phyloP scores from a whole-genome alignment of 2,329 filamentous ascomycete species.

The Calonectria naviculata region DNA sequence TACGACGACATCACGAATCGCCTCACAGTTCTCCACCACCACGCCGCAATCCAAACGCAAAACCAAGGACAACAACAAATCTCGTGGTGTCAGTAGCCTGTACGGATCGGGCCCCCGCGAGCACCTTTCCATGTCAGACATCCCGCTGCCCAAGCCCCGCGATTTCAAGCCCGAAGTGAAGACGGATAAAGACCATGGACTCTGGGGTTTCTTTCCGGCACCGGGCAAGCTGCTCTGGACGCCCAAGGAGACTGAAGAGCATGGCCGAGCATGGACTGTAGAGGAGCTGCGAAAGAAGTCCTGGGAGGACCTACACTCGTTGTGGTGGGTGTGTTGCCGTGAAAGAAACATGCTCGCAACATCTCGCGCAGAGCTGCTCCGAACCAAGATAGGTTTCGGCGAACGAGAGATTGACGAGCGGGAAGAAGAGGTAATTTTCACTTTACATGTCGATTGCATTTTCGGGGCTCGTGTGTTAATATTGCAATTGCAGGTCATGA shows the following conservation, averaged over 20 bases:
- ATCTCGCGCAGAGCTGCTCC: slow-evolving; percentile 73
- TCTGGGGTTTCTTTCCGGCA: slow-evolving; percentile 91
- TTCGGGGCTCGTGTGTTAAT: slow-evolving; percentile 2
- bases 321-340: slow-evolving; percentile 96
- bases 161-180: slow-evolving; percentile 68
- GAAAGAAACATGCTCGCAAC: slow-evolving; percentile 93
- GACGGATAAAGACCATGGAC: slow-evolving; percentile 81
- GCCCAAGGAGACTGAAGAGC: slow-evolving; percentile 75
- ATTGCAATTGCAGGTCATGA: slow-evolving; percentile 67
- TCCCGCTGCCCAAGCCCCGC: slow-evolving; percentile 77
- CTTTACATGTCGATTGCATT: accelerated
- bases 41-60: slow-evolving; percentile 60
- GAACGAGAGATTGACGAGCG: slow-evolving; percentile 73
- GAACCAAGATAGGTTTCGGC: slow-evolving; percentile 79
- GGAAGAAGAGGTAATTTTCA: slow-evolving; percentile 71
- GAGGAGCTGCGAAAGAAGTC: slow-evolving; percentile 89
- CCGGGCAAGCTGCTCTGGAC: slow-evolving; percentile 75
- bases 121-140: slow-evolving; percentile 78
- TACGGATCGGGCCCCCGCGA: slow-evolving; percentile 81
- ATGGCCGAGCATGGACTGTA: slow-evolving; percentile 86
- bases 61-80: slow-evolving; percentile 79
- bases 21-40: slow-evolving; percentile 65
- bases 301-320: slow-evolving; percentile 90
- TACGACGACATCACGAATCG: slow-evolving; percentile 27
- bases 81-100: slow-evolving; percentile 84